Base-by-base conservation (phyloP, 2,329 filamentous ascomycete species). In the Claviceps sp. region DNA sequence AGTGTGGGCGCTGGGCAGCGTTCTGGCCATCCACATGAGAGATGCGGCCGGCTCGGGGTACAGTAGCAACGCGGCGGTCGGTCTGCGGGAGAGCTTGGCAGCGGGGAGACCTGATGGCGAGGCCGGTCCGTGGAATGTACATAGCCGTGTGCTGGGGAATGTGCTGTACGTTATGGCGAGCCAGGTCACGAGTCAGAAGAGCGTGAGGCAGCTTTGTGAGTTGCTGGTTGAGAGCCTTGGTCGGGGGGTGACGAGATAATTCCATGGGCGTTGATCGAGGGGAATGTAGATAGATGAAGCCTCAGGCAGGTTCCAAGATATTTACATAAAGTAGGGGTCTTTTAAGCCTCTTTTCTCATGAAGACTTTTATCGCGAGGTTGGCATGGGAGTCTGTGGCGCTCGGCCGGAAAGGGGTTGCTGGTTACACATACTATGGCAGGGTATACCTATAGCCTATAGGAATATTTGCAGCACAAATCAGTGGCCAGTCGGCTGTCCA, bases 1-100 rank as follows among this genome's bases (percentile, higher is more conserved):
- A 7, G 79, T 85, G 0, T 86, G 87, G 70, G 84, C 86, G 0
- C 68, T 93, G 1, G 88, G 88, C 0, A 85, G 79, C 2, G 84
- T 93, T 1, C 70, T 93, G 11, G 83, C 84, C 0, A 81, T 94
- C 40, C 72, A 71, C 26, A 59, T 80, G 51, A 61, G 64, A 4
- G 70, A 72, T 13, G 61, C 65, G 1, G 65, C 67, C 8, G 70
- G 67, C 3, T 57, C 65, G 1, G 74, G 74, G 0, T 77, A 77
- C 56, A 72, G 67, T 53, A 76, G 74, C 55, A 68, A 66, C 13
- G 73, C 70, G 0, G 73, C 76, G 0, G 61, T 63, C n/a, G 65
- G 63, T 0, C 57, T 78, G 0, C 72, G 75, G 46, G 61, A 64
- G 2, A 59, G 58, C 24, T 58, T 77, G 1, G 52, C 59, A 8